Base-by-base conservation (phyloP, 495 filamentous ascomycete species). In the Peziza echinospora region DNA sequence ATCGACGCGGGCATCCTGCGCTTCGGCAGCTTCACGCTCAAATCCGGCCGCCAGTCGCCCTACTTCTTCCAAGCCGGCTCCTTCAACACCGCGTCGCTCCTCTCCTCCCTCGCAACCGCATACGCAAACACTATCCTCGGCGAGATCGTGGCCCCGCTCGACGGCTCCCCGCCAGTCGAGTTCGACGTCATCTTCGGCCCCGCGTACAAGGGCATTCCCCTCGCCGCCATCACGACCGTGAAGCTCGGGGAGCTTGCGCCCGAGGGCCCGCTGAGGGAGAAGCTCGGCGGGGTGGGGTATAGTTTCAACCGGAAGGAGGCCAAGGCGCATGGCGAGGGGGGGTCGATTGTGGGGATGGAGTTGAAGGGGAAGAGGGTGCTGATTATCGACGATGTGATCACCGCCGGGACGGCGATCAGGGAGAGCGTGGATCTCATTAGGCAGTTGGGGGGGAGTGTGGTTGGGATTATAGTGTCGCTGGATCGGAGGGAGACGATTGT, bases 61-160 rank as follows among this genome's bases (percentile, higher is more conserved):
- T 94, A 96, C 73, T 94, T 97, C 72, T 92, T 96, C 77, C 91
- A 89, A 63, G 82, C 85, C 16, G 84, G 83, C 25, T 72, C 78
- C 53, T 84, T 94, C 66, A 78, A 85, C 67, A 73, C 72, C 21
- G 79, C 75, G 22, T 65, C 74, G 49, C 72, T 92, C 17, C 72
- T 89, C 48, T 68, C 70, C 47, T 73, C 82, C 49, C 75, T 89
- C 50, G 70, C 76, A 47, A 66, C 71, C 39, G 84, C 87, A 39
- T 96, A 84, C 60, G 86, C 87, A 5, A 69, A 76, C 41, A 72
- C 82, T 43, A 76, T 93, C 41, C 57, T 62, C 24, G 58, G 65
- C 1, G 51, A 63, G 47, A 56, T 64, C 30, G 56, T 58, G 8
- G n/a, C n/a, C n/a, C 61, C 69, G 44, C 60, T 69, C 21, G 3